These are phyloP conservation scores for Suillus paluster DNA, from an alignment of 768 basidiomycete species.

Conservation along the genomic window DNA sequence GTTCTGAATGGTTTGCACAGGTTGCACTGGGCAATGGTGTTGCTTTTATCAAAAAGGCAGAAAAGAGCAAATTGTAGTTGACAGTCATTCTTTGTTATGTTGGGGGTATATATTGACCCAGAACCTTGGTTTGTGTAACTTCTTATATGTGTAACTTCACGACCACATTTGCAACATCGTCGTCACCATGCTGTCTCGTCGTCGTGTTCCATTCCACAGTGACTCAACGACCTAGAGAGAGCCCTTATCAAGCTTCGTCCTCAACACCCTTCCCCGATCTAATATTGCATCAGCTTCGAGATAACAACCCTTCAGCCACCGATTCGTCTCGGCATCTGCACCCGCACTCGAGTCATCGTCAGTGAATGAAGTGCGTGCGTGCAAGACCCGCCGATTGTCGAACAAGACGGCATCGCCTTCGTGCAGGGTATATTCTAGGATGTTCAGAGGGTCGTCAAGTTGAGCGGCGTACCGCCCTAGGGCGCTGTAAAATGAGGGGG, in stretches of 20 bases:
- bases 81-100: neutral
- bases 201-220: neutral
- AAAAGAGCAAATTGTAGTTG: conserved; percentile 47
- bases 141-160: neutral
- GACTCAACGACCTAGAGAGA: neutral
- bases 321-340: conserved; percentile 51
- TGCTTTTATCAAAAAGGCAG: conserved; percentile 62
- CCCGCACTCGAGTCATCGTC: conserved; percentile 32
- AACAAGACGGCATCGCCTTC: conserved; percentile 92
- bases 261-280: conserved; percentile 61
- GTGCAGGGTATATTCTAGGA: conserved; percentile 65
- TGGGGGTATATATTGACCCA: neutral
- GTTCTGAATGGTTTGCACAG: conserved; percentile 28
- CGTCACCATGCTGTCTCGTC: neutral
- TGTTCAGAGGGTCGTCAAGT: conserved; percentile 54
- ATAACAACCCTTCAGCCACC: conserved; percentile 94
- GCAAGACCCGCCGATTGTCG: conserved; percentile 89
- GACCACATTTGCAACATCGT: neutral
- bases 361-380: conserved; percentile 83
- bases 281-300: conserved; percentile 68
- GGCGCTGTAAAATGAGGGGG: conserved; percentile 62
- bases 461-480: conserved; percentile 62
- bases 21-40: conserved; percentile 62
- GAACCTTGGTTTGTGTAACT: neutral
- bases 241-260: conserved; percentile 26